A percentile compares a stretch with the other conserved stretches of the same genome.
phyloP scores from a whole-genome alignment of 2,329 filamentous ascomycete species.

The Pseudogymnoascus sp. region DNA sequence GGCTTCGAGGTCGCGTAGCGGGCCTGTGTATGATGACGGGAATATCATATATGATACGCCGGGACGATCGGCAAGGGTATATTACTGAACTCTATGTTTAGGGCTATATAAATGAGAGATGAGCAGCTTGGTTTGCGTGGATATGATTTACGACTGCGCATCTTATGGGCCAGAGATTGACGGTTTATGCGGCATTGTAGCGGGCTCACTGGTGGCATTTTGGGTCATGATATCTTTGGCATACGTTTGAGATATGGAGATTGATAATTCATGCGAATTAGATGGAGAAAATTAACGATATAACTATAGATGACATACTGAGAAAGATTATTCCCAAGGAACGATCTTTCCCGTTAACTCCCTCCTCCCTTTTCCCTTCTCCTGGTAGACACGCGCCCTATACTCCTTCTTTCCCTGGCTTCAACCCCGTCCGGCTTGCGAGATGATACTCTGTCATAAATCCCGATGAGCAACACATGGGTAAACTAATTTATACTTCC shows the following conservation, averaged over 20 bases:
- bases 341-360: not conserved
- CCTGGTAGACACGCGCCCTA: not conserved
- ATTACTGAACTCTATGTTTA: not conserved
- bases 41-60: conserved; percentile 49
- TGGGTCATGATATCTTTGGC: not conserved
- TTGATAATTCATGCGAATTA: not conserved
- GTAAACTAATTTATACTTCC: not conserved
- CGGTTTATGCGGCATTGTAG: not conserved
- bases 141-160: not conserved
- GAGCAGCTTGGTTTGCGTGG: not conserved
- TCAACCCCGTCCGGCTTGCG: not conserved
- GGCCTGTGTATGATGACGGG: conserved; percentile 46
- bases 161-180: not conserved
- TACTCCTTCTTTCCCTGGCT: not conserved
- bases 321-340: not conserved
- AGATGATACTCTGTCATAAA: not conserved
- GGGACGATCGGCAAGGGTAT: not conserved
- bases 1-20: conserved; percentile 20
- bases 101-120: not conserved
- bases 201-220: not conserved
- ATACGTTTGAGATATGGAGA: not conserved
- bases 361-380: not conserved
- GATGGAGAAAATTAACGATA: not conserved
- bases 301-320: not conserved
- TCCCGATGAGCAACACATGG: not conserved